phyloP scores from a whole-genome alignment of 176 grass and related monocot genomes.

The Stipa capillata region DNA sequence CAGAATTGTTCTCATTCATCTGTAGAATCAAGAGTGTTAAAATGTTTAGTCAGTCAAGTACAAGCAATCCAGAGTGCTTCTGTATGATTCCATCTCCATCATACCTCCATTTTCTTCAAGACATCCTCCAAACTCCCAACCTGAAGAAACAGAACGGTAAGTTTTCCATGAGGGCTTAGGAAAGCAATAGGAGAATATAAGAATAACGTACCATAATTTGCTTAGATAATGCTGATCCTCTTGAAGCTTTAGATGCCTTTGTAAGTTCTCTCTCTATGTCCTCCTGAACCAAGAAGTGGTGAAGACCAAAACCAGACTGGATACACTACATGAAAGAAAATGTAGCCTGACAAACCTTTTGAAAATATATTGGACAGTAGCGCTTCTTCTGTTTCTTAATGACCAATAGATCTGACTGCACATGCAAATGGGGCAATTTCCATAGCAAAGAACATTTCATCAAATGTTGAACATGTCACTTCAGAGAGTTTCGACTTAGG shows the following conservation, averaged over 20 bases:
- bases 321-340: neutral
- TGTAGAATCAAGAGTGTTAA: conserved; percentile 6
- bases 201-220: conserved; percentile 63
- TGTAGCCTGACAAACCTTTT: conserved; percentile 48
- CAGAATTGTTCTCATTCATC: conserved; percentile 89
- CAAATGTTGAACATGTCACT: neutral
- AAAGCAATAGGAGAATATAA: neutral
- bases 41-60: neutral
- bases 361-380: conserved; percentile 94
- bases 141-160: conserved; percentile 27
- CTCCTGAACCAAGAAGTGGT: conserved; percentile 40
- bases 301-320: neutral
- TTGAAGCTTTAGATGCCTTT: conserved; percentile 45
- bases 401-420: conserved; percentile 88
- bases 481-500: neutral
- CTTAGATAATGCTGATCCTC: conserved; percentile 62
- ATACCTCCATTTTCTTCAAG: conserved; percentile 97
- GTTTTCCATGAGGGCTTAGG: neutral
- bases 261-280: conserved; percentile 95
- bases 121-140: conserved; percentile 96
- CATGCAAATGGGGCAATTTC: conserved; percentile 24
- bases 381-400: conserved; percentile 91
- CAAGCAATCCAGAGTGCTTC: neutral
- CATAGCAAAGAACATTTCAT: neutral
- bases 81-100: neutral